Base-by-base conservation (phyloP, 805 yeast genomes). In the Myxozyma sirexii region DNA sequence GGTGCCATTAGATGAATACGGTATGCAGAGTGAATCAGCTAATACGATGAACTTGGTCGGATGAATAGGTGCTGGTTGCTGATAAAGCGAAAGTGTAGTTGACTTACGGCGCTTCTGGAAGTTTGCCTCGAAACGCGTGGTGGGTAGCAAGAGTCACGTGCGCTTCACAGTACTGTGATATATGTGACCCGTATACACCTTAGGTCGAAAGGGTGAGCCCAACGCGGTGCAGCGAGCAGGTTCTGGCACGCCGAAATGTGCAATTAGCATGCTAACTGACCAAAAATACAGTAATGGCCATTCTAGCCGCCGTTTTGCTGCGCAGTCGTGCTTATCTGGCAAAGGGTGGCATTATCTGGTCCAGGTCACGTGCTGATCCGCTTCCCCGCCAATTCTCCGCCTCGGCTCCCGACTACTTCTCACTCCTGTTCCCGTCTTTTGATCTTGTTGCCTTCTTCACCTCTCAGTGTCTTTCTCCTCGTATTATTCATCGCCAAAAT, bases 401-500 rank as follows among this genome's bases (percentile, higher is more conserved):
- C 41, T 41, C 27, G n/a, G 42, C 27, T 33, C 19, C 53, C 43
- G 45, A 23, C n/a, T 5, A 21, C 33, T 37, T 35, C 23, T 24
- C 26, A 10, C 4, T 27, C 43, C n/a, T 29, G 17, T 19, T 31
- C 35, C 26, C 31, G 33, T 26, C 15, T 19, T 10, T 23, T 13
- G 19, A n/a, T 45, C 19, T 44, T 19, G 37, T 23, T 31, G 35
- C 23, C 39, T 26, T 27, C 31, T 35, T 50, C 45, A 33, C 46
- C 23, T 2, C 37, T 19, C 3, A 15, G 6, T 6, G 13, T 33
- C 31, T 15, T 38, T 13, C 24, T 39, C 27, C 44, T 29, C 47
- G n/a, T 29, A n/a, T 48, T 12, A 2, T 31, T 15, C 13, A 6
- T 3, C 23, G 4, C 17, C 45, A 58, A 6, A 35, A 86, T 86